Evolutionary conservation across 1,139 yeast genomes (phyloP).

Genomic region (Geotrichum restrictum): DNA sequence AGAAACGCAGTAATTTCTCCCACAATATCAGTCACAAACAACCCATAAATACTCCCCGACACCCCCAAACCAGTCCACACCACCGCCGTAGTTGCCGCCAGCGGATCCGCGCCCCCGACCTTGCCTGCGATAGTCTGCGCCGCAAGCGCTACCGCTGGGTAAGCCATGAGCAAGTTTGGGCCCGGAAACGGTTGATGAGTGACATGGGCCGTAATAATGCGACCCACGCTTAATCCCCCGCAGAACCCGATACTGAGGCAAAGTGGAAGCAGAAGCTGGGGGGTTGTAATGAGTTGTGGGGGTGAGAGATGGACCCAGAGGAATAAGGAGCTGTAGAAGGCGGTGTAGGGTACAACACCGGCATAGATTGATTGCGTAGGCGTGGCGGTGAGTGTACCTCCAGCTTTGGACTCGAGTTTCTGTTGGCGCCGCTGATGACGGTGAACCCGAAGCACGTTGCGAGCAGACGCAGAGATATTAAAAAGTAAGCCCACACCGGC

Average conservation of each 20-base stretch:
- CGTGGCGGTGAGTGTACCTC: slow-evolving; percentile 29
- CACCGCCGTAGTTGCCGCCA: slow-evolving; percentile 27
- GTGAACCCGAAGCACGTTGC: slow-evolving; percentile 60
- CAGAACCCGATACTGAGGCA: slow-evolving; percentile 67
- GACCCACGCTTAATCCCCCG: slow-evolving; percentile 80
- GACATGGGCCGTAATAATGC: slow-evolving; percentile 83
- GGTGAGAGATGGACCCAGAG: slow-evolving; percentile 47
- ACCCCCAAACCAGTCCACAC: slow-evolving; percentile 75
- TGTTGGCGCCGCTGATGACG: too few relatives aligned
- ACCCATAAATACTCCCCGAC: slow-evolving; percentile 70
- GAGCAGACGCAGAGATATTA: slow-evolving; percentile 68
- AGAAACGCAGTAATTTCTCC: slow-evolving; percentile 75
- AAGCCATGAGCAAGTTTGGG: slow-evolving; percentile 62
- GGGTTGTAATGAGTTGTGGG: slow-evolving; percentile 42
- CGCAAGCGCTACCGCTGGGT: slow-evolving; percentile 58
- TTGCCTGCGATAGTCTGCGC: slow-evolving; percentile 35
- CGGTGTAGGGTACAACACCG: slow-evolving; percentile 69
- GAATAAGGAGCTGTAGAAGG: slow-evolving; percentile 56
- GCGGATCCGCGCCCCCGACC: slow-evolving; percentile 35
- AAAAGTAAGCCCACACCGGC: slow-evolving; percentile 60
- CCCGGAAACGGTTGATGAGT: slow-evolving; percentile 75
- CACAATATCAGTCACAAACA: slow-evolving; percentile 78
- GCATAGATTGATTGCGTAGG: slow-evolving; percentile 49
- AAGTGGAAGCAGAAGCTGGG: slow-evolving; percentile 50
- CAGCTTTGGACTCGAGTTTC: too few relatives aligned